Evolutionary conservation across 805 yeast species (phyloP), one percentile per base, ranked within the genome.

Genomic region (Scheffersomyces lignosus): DNA sequence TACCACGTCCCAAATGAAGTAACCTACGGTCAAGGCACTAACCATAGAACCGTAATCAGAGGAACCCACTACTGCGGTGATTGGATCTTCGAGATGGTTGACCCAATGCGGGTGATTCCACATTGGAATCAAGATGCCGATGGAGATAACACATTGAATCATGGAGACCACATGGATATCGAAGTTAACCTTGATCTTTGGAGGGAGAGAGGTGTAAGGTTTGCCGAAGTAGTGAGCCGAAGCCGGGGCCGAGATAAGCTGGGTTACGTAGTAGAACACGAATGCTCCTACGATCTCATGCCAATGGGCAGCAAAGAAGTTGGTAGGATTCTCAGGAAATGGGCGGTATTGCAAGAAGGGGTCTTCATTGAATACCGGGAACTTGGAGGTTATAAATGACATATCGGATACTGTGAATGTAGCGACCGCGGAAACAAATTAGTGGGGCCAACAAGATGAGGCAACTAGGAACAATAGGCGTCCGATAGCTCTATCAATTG

Each of bases 151-250:
- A 33, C 93, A 79, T 60, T 93, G 97, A 14, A 89, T 77, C 78
- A 86, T 81, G 2, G 97, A 83, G 3, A 88, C 96, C 9, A 86
- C 73, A 60, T 93, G 98, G 49, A 90, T 86, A 60, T 93, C 96
- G 57, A 87, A 93, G 58, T 91, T 88, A 44, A 80, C 50, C 55
- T 72, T 76, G 27, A 73, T 69, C 49, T 77, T 77, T 16, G 52
- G 45, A 29, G 57, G 46, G 30, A 78, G 61, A 3, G 58, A 48
- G 4, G 74, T 72, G 62, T 89, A 89, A 40, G 69, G 56, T 15
- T 62, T 55, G 3, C 85, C 82, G 45, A 83, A 74, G 17, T 78
- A 25, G 13, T 44, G 24, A 3, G 65, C 70, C 41, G 82, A 73
- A 9, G 86, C 29, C 1, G 52, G 31, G 0, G 85, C 82, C 1